phyloP scores from a whole-genome alignment of 179 eudicot genomes.

The Drosera spatulata region DNA sequence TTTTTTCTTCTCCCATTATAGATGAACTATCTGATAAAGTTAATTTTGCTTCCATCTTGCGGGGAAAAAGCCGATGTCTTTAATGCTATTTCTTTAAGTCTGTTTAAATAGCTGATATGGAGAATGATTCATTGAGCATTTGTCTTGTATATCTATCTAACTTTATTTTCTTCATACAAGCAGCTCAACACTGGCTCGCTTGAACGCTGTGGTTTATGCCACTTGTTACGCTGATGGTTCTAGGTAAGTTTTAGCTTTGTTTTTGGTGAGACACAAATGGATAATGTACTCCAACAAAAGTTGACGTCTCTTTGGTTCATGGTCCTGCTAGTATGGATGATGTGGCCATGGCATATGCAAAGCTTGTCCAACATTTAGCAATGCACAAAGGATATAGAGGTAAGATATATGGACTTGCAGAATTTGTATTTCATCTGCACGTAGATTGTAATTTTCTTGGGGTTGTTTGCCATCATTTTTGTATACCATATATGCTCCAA shows the following conservation, averaged over 20 bases:
- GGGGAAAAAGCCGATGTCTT: too few species aligned
- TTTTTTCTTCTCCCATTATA: too few species aligned
- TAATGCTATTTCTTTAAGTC: too few species aligned
- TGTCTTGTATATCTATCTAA: background rate
- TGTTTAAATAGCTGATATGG: too few species aligned
- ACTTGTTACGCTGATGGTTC: constrained; percentile 76
- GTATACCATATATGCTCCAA: background rate
- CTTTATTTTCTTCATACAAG: constrained; percentile 8
- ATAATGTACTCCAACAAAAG: background rate
- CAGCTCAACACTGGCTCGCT: constrained; percentile 81
- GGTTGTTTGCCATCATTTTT: background rate
- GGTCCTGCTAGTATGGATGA: constrained; percentile 45
- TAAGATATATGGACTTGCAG: constrained; percentile 16
- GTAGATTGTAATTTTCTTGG: background rate
- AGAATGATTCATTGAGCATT: too few species aligned
- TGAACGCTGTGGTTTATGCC: constrained; percentile 68
- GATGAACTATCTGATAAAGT: too few species aligned
- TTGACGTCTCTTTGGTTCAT: background rate
- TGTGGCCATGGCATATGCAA: constrained; percentile 74
- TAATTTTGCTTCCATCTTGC: too few species aligned
- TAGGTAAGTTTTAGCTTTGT: constrained; percentile 37
- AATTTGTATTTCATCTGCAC: background rate
- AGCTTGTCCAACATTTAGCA: constrained; percentile 90
- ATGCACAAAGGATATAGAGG: constrained; percentile 87
- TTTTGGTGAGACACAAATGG: background rate